Conservation (phyloP, 106 monocot species). For the Alisma plantagoaquatica region DNA sequence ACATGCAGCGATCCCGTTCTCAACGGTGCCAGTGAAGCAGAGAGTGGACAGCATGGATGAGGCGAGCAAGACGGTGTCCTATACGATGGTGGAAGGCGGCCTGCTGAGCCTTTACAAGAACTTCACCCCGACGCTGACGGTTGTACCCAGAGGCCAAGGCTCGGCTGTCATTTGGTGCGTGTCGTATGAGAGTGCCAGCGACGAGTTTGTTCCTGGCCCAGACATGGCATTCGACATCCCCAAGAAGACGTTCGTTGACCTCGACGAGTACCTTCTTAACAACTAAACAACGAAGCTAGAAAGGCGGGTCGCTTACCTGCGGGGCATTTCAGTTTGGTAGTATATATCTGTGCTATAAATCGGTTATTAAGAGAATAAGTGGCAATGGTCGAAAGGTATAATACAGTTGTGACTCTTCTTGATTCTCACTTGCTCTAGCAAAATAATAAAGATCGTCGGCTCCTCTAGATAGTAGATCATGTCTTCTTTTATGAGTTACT, state of each 20-base stretch:
- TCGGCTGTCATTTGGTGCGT: conserved; percentile 28
- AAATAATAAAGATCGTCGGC: too few species aligned
- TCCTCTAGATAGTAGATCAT: too few species aligned
- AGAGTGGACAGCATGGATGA: conserved; percentile 33
- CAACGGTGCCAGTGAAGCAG: conserved; percentile 44
- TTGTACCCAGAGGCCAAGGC: conserved; percentile 29
- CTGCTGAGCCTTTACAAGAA: conserved; percentile 19
- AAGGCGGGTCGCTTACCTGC: too few species aligned
- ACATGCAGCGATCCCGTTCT: conserved; percentile 32
- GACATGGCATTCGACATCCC: conserved; percentile 29
- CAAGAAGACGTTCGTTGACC: conserved; percentile 33
- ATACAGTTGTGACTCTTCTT: too few species aligned
- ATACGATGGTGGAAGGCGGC: conserved; percentile 46
- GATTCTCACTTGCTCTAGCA: too few species aligned
- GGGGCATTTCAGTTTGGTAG: too few species aligned
- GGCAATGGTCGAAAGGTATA: too few species aligned
- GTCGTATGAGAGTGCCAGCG: conserved; percentile 37
- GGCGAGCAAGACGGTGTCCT: conserved; percentile 28
- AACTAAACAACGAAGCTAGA: too few species aligned
- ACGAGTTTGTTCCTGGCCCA: conserved; percentile 40
- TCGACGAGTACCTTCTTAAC: conserved; percentile 51
- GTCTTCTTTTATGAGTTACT: too few species aligned
- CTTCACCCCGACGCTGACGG: conserved; percentile 27
- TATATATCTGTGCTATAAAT: too few species aligned
- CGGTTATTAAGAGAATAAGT: too few species aligned